Conservation (phyloP, 768 basidiomycete species). For the Leccinum disarticulatum region DNA sequence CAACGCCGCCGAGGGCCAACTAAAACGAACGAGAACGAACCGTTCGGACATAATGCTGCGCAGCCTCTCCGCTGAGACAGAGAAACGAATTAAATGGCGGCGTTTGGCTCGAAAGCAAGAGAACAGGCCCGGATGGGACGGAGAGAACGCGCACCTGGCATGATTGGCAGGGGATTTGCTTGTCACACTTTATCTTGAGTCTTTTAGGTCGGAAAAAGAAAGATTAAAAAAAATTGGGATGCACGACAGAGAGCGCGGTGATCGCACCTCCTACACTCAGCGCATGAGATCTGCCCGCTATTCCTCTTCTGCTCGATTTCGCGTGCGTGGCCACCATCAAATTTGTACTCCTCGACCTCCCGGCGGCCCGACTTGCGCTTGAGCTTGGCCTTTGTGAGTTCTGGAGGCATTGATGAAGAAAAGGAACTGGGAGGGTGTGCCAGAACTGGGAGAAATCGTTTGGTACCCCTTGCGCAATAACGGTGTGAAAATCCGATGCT, state of each 20-base stretch:
- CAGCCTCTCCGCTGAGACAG: constrained; percentile 59
- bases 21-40: constrained; percentile 38
- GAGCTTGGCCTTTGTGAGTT: constrained; percentile 49
- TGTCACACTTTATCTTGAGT: constrained; percentile 82
- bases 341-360: constrained; percentile 50
- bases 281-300: constrained; percentile 75
- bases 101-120: not conserved
- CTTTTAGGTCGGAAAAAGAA: constrained; percentile 39
- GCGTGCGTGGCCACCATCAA: constrained; percentile 54
- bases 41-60: constrained; percentile 70
- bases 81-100: not conserved
- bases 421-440: constrained; percentile 7
- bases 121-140: not conserved
- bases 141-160: constrained; percentile 51
- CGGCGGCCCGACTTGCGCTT: constrained; percentile 50
- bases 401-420: constrained; percentile 48
- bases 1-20: not conserved
- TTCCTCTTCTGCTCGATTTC: constrained; percentile 76
- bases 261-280: constrained; percentile 79
- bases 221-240: constrained; percentile 8
- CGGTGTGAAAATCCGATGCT: constrained; percentile 31
- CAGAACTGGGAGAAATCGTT: constrained; percentile 20
- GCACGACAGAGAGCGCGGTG: constrained; percentile 38
- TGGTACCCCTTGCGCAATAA: constrained; percentile 8
- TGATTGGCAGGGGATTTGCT: constrained; percentile 76